Percentiles rank a stretch among this genome's conserved stretches.
These are phyloP conservation scores for Chaetomium olivaceum DNA, from an alignment of 2,329 filamentous ascomycete species.

Conservation along the genomic window DNA sequence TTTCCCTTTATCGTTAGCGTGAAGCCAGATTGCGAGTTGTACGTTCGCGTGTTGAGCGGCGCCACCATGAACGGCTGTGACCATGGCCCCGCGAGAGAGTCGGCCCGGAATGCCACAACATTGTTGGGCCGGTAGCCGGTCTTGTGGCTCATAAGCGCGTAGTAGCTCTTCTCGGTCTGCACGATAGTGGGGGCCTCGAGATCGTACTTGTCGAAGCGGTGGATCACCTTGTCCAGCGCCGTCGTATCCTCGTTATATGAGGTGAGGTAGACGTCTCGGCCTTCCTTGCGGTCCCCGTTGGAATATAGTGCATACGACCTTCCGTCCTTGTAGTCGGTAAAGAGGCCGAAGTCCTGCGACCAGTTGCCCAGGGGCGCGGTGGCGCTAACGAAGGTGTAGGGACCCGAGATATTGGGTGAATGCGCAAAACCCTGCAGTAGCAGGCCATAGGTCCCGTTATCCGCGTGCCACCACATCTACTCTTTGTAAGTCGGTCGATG, in stretches of 20 bases:
- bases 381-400: conserved; percentile 54
- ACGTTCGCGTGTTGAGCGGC: conserved; percentile 52
- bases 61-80: conserved; percentile 56
- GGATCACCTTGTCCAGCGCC: conserved; percentile 49
- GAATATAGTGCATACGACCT: conserved; percentile 57
- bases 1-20: conserved; percentile 49
- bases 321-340: conserved; percentile 58
- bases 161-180: conserved; percentile 58
- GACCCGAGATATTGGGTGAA: conserved; percentile 50
- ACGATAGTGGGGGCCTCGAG: conserved; percentile 58
- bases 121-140: conserved; percentile 61
- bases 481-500: not conserved
- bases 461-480: conserved; percentile 55
- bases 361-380: conserved; percentile 57
- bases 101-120: conserved; percentile 57
- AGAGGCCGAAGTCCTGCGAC: conserved; percentile 60
- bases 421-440: conserved; percentile 56
- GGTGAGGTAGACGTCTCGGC: conserved; percentile 56
- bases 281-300: conserved; percentile 54
- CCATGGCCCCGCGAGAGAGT: conserved; percentile 53
- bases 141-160: conserved; percentile 60
- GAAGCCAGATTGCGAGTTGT: conserved; percentile 55
- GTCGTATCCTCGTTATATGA: conserved; percentile 52
- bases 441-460: conserved; percentile 56
- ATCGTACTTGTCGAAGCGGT: conserved; percentile 62